These are phyloP conservation scores for Coniochaeta sp. DNA, from an alignment of 2,329 filamentous ascomycete genomes.

Conservation along the genomic window DNA sequence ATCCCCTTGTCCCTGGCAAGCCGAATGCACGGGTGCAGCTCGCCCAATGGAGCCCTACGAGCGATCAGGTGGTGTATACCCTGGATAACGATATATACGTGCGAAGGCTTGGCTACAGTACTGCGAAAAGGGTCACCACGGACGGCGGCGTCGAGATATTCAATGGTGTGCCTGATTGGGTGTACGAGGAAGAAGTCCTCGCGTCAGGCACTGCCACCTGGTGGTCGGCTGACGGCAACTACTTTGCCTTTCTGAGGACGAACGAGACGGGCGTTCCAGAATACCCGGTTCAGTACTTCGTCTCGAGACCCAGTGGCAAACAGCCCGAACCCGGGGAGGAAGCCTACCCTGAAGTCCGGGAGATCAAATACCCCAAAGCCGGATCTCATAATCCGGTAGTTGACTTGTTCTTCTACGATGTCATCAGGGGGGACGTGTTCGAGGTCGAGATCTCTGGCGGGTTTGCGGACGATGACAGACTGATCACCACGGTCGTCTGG, in stretches of 20 bases:
- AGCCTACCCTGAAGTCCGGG: conserved; percentile 78
- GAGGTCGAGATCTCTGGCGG: conserved; percentile 68
- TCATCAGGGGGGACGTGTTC: conserved; percentile 70
- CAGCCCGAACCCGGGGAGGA: conserved; percentile 65
- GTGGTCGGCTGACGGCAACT: conserved; percentile 90
- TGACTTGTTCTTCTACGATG: conserved; percentile 80
- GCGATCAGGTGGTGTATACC: conserved; percentile 84
- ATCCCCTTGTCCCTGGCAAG: conserved; percentile 68
- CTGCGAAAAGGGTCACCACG: conserved; percentile 66
- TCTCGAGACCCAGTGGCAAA: conserved; percentile 75
- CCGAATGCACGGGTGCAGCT: conserved; percentile 66
- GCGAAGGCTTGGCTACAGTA: conserved; percentile 51
- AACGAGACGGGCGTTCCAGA: conserved; percentile 90
- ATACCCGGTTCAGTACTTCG: conserved; percentile 89
- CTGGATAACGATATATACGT: conserved; percentile 85
- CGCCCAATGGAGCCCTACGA: conserved; percentile 82
- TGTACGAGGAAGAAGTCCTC: conserved; percentile 84
- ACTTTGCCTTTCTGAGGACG: conserved; percentile 84
- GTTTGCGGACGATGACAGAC: conserved; percentile 72
- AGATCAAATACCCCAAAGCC: conserved; percentile 97
- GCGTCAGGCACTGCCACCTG: conserved; percentile 75
- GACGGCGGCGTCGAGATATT: conserved; percentile 87
- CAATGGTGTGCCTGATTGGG: conserved; percentile 96
- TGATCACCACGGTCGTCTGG: conserved; percentile 94
- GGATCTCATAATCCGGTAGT: conserved; percentile 91